phyloP scores from a whole-genome alignment of 345 rosid genomes.

The Populus davidiana region DNA sequence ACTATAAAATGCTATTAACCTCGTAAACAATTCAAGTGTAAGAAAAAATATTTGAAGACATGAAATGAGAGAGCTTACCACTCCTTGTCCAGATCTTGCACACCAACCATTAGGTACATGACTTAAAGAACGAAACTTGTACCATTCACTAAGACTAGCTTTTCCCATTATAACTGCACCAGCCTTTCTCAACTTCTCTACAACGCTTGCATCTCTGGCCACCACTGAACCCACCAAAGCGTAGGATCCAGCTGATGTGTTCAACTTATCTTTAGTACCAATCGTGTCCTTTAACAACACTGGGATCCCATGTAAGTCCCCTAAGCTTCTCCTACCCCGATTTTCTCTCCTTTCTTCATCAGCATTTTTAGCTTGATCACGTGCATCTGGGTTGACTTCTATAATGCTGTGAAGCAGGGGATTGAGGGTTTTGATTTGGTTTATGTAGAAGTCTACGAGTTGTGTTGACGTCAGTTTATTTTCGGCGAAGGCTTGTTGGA shows the following conservation, averaged over 20 bases:
- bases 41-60: no score
- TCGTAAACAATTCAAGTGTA: no score
- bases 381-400: slow-evolving; percentile 74
- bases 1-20: no score
- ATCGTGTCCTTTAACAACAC: slow-evolving; percentile 63
- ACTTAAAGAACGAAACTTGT: slow-evolving; percentile 28
- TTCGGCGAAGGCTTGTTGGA: no score
- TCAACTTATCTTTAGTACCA: slow-evolving; percentile 59
- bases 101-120: slow-evolving; percentile 42
- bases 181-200: slow-evolving; percentile 45
- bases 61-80: slow-evolving; percentile 31
- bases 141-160: slow-evolving; percentile 75
- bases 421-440: slow-evolving; percentile 44
- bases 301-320: slow-evolving; percentile 59
- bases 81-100: slow-evolving; percentile 65
- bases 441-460: background rate
- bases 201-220: slow-evolving; percentile 60
- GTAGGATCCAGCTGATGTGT: slow-evolving; percentile 72
- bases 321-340: slow-evolving; percentile 1
- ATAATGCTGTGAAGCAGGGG: slow-evolving; percentile 51
- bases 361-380: slow-evolving; percentile 48
- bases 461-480: slow-evolving; percentile 35
- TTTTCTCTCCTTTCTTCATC: slow-evolving; percentile 46
- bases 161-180: slow-evolving; percentile 77
- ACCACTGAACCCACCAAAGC: slow-evolving; percentile 63